Evolutionary conservation across 805 yeast species (phyloP).

Genomic region (Saccharomycopsis fermentans): DNA sequence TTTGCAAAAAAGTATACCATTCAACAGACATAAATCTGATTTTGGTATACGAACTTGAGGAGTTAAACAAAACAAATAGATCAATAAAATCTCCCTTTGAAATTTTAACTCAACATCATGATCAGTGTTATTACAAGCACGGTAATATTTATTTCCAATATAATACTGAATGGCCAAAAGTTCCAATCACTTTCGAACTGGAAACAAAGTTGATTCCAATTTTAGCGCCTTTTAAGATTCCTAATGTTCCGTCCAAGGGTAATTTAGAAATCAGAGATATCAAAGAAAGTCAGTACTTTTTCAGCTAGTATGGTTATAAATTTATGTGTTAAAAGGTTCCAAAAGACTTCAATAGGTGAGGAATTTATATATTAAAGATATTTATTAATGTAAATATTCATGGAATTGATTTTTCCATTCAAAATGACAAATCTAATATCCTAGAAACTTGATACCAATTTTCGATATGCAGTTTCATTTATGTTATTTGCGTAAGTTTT

Average conservation of each 20-base stretch:
- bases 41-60: not conserved
- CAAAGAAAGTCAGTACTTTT: slow-evolving; percentile 70
- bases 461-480: too few relatives aligned
- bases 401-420: too few relatives aligned
- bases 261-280: slow-evolving; percentile 70
- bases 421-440: too few relatives aligned
- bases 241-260: slow-evolving; percentile 69
- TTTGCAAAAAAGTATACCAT: not conserved
- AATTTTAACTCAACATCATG: not conserved
- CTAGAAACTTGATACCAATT: too few relatives aligned
- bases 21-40: not conserved
- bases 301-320: slow-evolving; percentile 23
- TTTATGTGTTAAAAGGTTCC: too few relatives aligned
- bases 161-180: not conserved
- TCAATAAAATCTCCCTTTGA: not conserved
- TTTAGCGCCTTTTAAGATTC: slow-evolving; percentile 59
- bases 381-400: too few relatives aligned
- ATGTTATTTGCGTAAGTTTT: too few relatives aligned
- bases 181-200: not conserved
- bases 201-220: slow-evolving; percentile 27
- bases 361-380: too few relatives aligned
- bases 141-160: not conserved
- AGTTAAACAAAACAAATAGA: not conserved
- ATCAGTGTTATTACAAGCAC: not conserved
- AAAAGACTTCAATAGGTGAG: too few relatives aligned